Evolutionary conservation across 2,329 filamentous ascomycete genomes (phyloP), one percentile per base, ranked within the genome.

Genomic region (Apiospora marii): DNA sequence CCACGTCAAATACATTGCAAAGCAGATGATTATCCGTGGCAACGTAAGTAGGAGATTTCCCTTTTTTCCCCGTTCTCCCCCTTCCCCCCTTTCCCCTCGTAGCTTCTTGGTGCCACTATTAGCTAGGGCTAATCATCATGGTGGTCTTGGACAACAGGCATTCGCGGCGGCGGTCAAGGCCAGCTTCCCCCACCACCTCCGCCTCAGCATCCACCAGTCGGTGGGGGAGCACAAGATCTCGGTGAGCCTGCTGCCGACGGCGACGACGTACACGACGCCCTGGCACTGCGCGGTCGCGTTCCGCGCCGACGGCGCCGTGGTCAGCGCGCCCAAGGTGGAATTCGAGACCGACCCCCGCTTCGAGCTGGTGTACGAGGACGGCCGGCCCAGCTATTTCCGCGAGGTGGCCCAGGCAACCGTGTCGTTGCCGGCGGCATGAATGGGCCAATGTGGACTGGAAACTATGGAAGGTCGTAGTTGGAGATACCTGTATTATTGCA

Each of bases 161-260:
- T 89, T 88, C 72, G 83, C 86, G 3, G 81, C 80, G 3, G 85
- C 86, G 0, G 82, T 88, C 27, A 80, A 81, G 34, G 78, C 81
- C 43, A 82, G 79, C 48, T 88, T 84, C 69, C 81, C 82, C 0
- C 77, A 85, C 4, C 81, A 87, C 48, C 75, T 89, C n/a, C 83
- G 87, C 0, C 80, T 89, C 0, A 87, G 85, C 0, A 89, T 89
- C 7, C 87, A 89, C 72, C 82, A 82, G 2, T 89, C 86, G 0
- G 83, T 81, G 0, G 83, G 82, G 0, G 80, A 81, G 0, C 78
- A 76, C 19, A 89, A 89, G 74, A 77, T 89, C 1, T 86, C 87
- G 10, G 82, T 89, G 70, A 82, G 81, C 49, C 76, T 86, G 0
- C 76, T 89, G 1, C 83, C 84, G 0, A 85, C 83, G 0, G 79